Evolutionary conservation across 163 green algal species (phyloP).

Genomic region (Picocystis sp.): DNA sequence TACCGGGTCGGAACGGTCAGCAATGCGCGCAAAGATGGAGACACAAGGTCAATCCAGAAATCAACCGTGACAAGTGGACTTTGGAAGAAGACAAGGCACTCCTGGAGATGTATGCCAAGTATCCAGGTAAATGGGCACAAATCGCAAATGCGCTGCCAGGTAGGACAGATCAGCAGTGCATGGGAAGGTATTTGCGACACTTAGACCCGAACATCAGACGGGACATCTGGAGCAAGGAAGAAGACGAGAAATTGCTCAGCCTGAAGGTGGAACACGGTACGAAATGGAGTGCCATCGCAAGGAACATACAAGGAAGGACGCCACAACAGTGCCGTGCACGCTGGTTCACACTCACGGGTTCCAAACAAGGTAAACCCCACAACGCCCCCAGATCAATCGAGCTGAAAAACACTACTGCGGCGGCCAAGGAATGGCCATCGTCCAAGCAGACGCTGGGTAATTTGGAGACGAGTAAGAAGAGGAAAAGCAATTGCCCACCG

Average conservation of each 20-base stretch:
- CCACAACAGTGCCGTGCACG: constrained; percentile 68
- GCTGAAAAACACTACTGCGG: too few species aligned
- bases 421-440: too few species aligned
- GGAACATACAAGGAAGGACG: constrained; percentile 44
- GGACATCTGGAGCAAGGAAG: constrained; percentile 32
- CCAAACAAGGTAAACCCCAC: neutral
- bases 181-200: constrained; percentile 69
- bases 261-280: constrained; percentile 35
- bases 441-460: too few species aligned
- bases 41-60: constrained; percentile 74
- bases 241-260: constrained; percentile 40
- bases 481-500: too few species aligned
- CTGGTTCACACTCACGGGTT: constrained; percentile 35
- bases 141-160: constrained; percentile 1
- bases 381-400: too few species aligned
- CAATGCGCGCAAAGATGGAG: constrained; percentile 77
- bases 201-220: constrained; percentile 56
- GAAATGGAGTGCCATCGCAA: constrained; percentile 52
- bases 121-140: constrained; percentile 2
- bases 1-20: constrained; percentile 61
- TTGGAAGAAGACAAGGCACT: constrained; percentile 38
- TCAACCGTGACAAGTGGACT: constrained; percentile 61
- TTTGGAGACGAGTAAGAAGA: too few species aligned
- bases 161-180: constrained; percentile 68
- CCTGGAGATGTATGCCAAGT: neutral